Evolutionary conservation across 768 basidiomycete genomes (phyloP), one percentile per base, ranked within the genome.

Genomic region (Rhodosporidiobolus odoratus): DNA sequence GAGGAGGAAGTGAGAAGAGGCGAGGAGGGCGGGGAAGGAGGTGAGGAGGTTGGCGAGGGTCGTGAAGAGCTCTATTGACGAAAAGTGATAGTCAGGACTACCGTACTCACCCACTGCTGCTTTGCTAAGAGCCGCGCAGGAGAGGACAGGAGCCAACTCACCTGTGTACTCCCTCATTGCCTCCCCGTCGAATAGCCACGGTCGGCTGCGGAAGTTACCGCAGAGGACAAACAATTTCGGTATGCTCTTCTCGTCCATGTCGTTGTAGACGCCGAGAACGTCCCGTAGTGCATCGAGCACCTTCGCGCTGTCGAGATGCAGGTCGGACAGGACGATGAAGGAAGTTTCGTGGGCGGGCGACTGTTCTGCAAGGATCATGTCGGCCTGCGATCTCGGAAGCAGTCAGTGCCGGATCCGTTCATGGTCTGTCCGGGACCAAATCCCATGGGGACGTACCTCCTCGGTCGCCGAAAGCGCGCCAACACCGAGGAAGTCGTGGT

Each of bases 401-500:
- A n/a, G n/a, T n/a, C n/a, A 57, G 54, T n/a, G n/a, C n/a, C n/a
- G n/a, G n/a, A n/a, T n/a, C n/a, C n/a, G n/a, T n/a, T n/a, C n/a
- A n/a, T n/a, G n/a, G n/a, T n/a, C n/a, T n/a, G n/a, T n/a, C n/a
- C n/a, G n/a, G 25, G 37, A 17, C 17, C 15, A 43, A 12, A 12
- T 45, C 43, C 43, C 13, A 45, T 13, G 43, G 43, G 48, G 8
- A 79, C 87, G 63, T 76, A 94, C 95, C 79, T 98, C 96, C 82
- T 98, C 94, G 9, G 89, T 81, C 30, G 92, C 80, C 3, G 94
- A 92, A 2, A 93, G 89, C 6, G 91, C 87, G 3, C 96, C 96
- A 76, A 89, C 87, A n/a, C 96, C 96, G 17, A 98, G 84, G 77
- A 98, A 96, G 79, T 99, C 96, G 38, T 97, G 88, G 77, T 98